Evolutionary conservation across 768 basidiomycete genomes (phyloP).

Genomic region (Phylloporus sp.): DNA sequence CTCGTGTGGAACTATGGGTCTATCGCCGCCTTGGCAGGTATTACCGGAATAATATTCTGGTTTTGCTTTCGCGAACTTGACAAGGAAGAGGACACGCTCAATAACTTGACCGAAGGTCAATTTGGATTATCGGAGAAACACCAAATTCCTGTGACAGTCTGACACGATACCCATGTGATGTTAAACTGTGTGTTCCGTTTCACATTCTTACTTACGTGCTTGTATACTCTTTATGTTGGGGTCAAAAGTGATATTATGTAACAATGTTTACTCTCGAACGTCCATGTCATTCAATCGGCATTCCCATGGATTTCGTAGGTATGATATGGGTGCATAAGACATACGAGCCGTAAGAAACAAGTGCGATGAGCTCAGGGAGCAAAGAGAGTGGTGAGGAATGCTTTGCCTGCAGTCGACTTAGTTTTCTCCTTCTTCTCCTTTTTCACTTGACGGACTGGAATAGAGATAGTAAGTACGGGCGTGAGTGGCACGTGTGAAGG

Average conservation of each 20-base stretch:
- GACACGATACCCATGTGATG: background rate
- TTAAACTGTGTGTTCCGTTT: background rate
- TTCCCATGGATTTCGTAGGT: conserved; percentile 10
- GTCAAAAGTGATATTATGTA: too few species aligned
- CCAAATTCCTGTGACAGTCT: background rate
- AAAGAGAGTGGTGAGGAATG: conserved; percentile 81
- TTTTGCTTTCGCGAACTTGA: conserved; percentile 54
- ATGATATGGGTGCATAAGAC: conserved; percentile 16
- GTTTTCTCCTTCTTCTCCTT: conserved; percentile 56
- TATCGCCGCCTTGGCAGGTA: conserved; percentile 51
- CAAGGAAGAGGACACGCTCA: conserved; percentile 57
- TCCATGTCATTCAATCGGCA: background rate
- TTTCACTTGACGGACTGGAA: conserved; percentile 67
- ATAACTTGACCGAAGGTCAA: conserved; percentile 45
- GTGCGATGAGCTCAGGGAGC: conserved; percentile 59
- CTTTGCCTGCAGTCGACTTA: conserved; percentile 69
- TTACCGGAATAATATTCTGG: conserved; percentile 54
- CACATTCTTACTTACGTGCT: background rate
- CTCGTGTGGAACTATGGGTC: conserved; percentile 73
- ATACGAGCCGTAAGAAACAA: conserved; percentile 8
- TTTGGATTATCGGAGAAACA: conserved; percentile 15
- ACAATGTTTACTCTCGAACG: too few species aligned
- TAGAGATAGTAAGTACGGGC: conserved; percentile 4
- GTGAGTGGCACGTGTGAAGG: background rate
- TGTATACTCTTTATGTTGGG: background rate